phyloP scores from a whole-genome alignment of 257 asterid genomes.

The Solanum clarkiae region DNA sequence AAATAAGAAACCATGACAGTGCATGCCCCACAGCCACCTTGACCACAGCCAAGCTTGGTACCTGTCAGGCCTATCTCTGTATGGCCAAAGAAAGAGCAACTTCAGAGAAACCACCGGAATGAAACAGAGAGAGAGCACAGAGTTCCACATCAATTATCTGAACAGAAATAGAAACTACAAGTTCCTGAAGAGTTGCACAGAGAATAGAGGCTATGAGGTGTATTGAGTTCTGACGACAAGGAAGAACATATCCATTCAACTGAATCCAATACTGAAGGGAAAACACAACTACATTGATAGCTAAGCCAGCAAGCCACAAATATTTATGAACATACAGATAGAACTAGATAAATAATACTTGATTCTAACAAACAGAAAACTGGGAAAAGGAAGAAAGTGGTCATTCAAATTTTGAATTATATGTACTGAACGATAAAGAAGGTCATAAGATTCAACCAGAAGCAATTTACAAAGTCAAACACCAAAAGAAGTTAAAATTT shows the following conservation, averaged over 20 bases:
- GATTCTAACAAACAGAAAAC: background rate
- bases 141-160: background rate
- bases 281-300: background rate
- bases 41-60: conserved; percentile 96
- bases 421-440: background rate
- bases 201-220: background rate
- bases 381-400: background rate
- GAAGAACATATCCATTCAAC: background rate
- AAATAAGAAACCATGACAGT: conserved; percentile 91
- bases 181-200: background rate
- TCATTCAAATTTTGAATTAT: background rate
- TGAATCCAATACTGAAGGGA: background rate
- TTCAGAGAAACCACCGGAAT: conserved; percentile 1
- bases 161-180: background rate
- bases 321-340: background rate
- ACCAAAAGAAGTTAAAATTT: background rate
- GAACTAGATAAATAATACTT: background rate
- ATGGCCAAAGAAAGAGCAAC: conserved; percentile 1
- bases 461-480: background rate
- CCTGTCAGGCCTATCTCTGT: conserved; percentile 83
- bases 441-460: background rate
- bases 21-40: conserved; percentile 99
- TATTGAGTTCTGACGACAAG: background rate
- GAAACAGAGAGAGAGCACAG: background rate
- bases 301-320: background rate